A percentile compares a stretch with the other conserved stretches of the same genome.
phyloP scores from a whole-genome alignment of 192 early-diverging fungal genomes.

The Phlyctochytrium bullatum region DNA sequence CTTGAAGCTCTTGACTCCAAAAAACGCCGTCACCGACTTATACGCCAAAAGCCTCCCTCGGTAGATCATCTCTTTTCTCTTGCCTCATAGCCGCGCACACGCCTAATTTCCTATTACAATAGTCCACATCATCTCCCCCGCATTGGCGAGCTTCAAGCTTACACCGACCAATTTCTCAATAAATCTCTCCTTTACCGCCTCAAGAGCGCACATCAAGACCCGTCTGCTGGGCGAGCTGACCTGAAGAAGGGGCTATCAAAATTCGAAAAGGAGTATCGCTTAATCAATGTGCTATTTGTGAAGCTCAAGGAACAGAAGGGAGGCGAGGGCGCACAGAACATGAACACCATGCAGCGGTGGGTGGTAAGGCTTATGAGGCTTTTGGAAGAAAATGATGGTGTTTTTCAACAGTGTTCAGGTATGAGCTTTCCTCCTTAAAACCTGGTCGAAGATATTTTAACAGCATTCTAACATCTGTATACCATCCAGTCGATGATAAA shows the following conservation, averaged over 20 bases:
- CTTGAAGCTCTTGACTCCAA: too few relatives aligned
- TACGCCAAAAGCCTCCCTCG: too few relatives aligned
- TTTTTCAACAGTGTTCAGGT: slow-evolving; percentile 7
- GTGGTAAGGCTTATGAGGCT: not conserved
- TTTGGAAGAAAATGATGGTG: not conserved
- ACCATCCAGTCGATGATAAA: slow-evolving; percentile 8
- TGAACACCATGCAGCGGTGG: too few relatives aligned
- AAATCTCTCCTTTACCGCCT: too few relatives aligned
- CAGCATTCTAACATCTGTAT: not conserved
- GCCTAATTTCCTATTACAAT: too few relatives aligned
- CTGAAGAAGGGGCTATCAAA: not conserved
- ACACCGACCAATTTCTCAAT: too few relatives aligned
- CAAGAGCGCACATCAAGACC: not conserved
- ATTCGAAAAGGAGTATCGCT: not conserved
- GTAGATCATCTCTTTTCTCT: too few relatives aligned
- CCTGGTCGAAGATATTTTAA: not conserved
- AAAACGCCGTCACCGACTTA: too few relatives aligned
- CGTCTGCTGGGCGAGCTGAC: not conserved
- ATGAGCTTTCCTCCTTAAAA: too few relatives aligned
- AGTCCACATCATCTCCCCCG: too few relatives aligned
- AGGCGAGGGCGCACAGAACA: not conserved
- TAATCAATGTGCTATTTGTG: not conserved
- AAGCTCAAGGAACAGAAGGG: not conserved
- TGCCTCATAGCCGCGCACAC: too few relatives aligned
- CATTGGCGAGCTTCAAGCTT: not conserved